Conservation (phyloP, 352 stramenopile species). For the Phytophthora megakarya region DNA sequence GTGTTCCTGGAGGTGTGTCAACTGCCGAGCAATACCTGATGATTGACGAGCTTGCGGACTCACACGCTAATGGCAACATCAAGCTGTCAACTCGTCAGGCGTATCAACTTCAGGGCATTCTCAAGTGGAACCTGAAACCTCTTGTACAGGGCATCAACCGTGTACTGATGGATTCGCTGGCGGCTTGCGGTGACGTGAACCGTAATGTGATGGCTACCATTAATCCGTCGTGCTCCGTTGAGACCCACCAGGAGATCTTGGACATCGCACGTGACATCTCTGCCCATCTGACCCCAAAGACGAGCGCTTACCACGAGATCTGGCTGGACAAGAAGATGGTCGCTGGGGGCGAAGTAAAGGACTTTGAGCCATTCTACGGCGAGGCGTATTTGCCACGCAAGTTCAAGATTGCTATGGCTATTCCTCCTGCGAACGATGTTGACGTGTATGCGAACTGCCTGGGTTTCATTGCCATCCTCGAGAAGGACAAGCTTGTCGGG, state of each 20-base stretch:
- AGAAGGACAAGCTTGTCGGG: conserved; percentile 82
- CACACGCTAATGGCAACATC: conserved; percentile 95
- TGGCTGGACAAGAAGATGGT: conserved; percentile 98
- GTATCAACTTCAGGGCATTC: conserved; percentile 96
- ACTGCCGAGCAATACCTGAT: conserved; percentile 94
- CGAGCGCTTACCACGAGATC: conserved; percentile 96
- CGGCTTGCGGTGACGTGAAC: conserved; percentile 96
- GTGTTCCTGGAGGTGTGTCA: conserved; percentile 94
- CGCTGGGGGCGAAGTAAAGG: conserved; percentile 89
- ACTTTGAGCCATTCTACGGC: conserved; percentile 98
- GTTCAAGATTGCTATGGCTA: conserved; percentile 99
- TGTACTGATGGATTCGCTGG: conserved; percentile 93
- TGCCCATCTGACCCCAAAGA: conserved; percentile 94
- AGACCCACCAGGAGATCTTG: conserved; percentile 87
- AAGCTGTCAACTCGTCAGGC: conserved; percentile 96
- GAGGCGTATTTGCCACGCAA: conserved; percentile 97
- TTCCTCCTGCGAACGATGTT: conserved; percentile 97
- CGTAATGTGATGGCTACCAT: conserved; percentile 97
- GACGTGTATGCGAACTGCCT: conserved; percentile 98
- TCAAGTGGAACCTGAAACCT: conserved; percentile 97
- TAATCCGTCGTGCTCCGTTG: conserved; percentile 87
- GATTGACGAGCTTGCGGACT: conserved; percentile 92
- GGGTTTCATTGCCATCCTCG: conserved; percentile 93
- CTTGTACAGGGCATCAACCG: conserved; percentile 94
- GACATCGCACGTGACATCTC: conserved; percentile 89